These are phyloP conservation scores for Ceratocystis cubensis DNA, from an alignment of 2,329 filamentous ascomycete species.

Conservation along the genomic window DNA sequence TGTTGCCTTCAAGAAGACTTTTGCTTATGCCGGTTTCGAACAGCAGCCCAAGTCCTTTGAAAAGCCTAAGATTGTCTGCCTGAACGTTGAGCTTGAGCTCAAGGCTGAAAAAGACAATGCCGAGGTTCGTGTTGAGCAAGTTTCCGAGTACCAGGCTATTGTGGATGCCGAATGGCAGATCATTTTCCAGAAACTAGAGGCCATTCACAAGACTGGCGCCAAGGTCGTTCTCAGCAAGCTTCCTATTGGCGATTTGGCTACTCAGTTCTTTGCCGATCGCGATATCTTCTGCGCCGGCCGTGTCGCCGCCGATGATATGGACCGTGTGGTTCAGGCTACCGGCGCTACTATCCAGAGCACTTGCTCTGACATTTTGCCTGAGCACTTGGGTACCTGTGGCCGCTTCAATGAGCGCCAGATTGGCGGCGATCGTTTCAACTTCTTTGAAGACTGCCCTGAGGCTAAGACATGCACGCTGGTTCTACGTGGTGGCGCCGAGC, in stretches of 20 bases:
- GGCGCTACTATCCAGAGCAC: conserved; percentile 88
- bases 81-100: conserved; percentile 95
- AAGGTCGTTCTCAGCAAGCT: conserved; percentile 96
- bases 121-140: conserved; percentile 93
- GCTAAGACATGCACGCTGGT: conserved; percentile 96
- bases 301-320: conserved; percentile 82
- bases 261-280: conserved; percentile 94
- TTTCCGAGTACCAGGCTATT: conserved; percentile 97
- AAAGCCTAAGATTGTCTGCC: conserved; percentile 89
- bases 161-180: conserved; percentile 99
- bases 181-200: conserved; percentile 98
- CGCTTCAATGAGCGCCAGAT: conserved; percentile 92
- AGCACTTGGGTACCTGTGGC: conserved; percentile 85
- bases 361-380: conserved; percentile 81
- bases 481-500: conserved; percentile 88
- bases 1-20: conserved; percentile 99
- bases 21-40: conserved; percentile 97
- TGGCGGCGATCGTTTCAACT: conserved; percentile 93
- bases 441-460: conserved; percentile 90
- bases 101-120: conserved; percentile 99
- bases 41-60: conserved; percentile 95
- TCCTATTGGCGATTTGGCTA: conserved; percentile 92
- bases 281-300: conserved; percentile 97
- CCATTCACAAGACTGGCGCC: conserved; percentile 81
- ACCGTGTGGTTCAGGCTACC: conserved; percentile 89